Base-by-base conservation (phyloP, 805 yeast species). In the Saturnispora kantuleensis region DNA sequence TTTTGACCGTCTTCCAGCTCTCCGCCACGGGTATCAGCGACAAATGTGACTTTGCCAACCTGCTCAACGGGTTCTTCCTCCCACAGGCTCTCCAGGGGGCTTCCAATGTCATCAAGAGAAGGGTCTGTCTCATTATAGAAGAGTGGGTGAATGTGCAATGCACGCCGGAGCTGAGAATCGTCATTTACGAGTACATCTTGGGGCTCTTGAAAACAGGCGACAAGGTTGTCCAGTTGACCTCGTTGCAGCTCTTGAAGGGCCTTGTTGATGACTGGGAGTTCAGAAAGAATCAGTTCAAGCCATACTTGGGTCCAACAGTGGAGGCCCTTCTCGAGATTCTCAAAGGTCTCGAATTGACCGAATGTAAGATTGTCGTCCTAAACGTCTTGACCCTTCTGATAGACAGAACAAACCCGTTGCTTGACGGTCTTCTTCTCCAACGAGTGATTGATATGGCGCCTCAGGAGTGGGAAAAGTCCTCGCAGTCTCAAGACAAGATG, bases 241-340 rank as follows among this genome's bases (percentile, higher is more conserved):
- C 93, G 0, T 69, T 82, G 12, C 82, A 81, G 54, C 77, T 90
- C 0, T 63, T 89, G 16, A 72, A 79, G 47, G 70, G 76, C 28
- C 69, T 84, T 40, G 68, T 90, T 30, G 89, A 86, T 49, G 96
- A 88, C 55, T 86, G 94, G 85, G 89, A 84, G 48, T 89, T 90
- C 60, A 70, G 77, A 33, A 81, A 84, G 48, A 67, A 64, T 12
- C 77, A 68, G 29, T 86, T 93, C 54, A 64, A 73, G 50, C 86
- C 90, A 1, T 88, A 65, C 55, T 65, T 84, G 44, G 70, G 74
- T 28, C 68, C 68, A 1, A 72, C 74, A 35, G 70, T 84, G 10
- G 53, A 62, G 2, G 59, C 70, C n/a, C 57, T 79, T 11, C 58
- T 87, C 30, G 60, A 60, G 8, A 55, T 84, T 15, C 56, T 87